Evolutionary conservation across 2,329 filamentous ascomycete species (phyloP).

Genomic region (Zasmidium angulare): DNA sequence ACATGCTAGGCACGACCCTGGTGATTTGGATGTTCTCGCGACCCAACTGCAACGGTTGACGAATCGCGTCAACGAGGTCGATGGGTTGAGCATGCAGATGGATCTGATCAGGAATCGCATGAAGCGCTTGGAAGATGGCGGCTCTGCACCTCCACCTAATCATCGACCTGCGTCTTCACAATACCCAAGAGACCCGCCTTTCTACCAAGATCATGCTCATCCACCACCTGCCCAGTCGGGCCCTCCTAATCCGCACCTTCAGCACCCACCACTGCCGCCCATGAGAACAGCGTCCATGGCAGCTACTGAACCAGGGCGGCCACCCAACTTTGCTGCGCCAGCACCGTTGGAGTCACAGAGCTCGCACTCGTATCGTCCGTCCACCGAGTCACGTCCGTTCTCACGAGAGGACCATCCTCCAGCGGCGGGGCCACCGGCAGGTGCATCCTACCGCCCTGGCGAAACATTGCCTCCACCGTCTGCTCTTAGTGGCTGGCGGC

Average conservation of each 20-base stretch:
- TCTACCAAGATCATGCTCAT: not conserved
- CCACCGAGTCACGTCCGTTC: conserved; percentile 19
- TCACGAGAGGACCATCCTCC: conserved; percentile 9
- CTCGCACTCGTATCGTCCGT: conserved; percentile 15
- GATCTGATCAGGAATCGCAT: conserved; percentile 51
- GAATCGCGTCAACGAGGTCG: conserved; percentile 47
- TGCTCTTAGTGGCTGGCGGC: conserved; percentile 30
- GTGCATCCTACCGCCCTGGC: conserved; percentile 12
- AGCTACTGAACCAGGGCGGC: conserved; percentile 21
- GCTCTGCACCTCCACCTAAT: conserved; percentile 7
- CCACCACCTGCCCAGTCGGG: conserved; percentile 1
- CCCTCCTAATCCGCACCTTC: conserved; percentile 5
- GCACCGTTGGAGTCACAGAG: conserved; percentile 14
- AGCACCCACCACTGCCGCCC: conserved; percentile 26
- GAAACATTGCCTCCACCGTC: conserved; percentile 27
- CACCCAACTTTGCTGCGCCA: conserved; percentile 16
- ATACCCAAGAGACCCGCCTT: conserved; percentile 7
- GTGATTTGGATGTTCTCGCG: conserved; percentile 47
- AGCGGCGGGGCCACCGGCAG: conserved; percentile 7
- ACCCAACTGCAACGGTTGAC: conserved; percentile 39
- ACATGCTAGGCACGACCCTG: conserved; percentile 28
- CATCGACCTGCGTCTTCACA: conserved; percentile 8
- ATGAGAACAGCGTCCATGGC: conserved; percentile 26
- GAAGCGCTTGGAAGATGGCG: conserved; percentile 34
- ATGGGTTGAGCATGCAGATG: conserved; percentile 47